Evolutionary conservation across 2,329 filamentous ascomycete species (phyloP), one percentile per base, ranked within the genome.

Genomic region (Microdochium paspali): DNA sequence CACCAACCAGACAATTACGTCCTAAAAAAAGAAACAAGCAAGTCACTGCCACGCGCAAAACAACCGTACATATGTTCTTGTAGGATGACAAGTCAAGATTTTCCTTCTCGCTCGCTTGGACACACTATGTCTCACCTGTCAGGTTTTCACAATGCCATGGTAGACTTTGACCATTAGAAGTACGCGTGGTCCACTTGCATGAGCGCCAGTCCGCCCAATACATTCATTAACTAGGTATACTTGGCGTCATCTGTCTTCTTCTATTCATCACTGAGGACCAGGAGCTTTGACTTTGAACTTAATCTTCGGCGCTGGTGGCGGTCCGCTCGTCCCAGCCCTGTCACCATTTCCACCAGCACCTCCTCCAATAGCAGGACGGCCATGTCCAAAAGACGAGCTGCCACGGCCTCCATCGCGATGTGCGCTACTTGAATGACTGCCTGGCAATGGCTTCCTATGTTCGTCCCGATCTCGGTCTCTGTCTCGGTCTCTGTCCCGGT

Each of bases 301-400:
- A 48, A 64, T 58, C 50, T 62, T 64, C 15, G 61, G 42, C 47
- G 59, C 61, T 2, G 53, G 45, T 0, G 50, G 46, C 1, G 51
- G 47, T 21, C 46, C 40, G 24, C 7, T 32, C 23, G n/a, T n/a
- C n/a, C n/a, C n/a, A n/a, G n/a, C n/a, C n/a, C 2, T 47, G 43
- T 13, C 23, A 13, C 24, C 48, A 46, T n/a, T 50, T 50, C 7
- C 54, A 49, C 12, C 49, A 48, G 45, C 46, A 56, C 25, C 40
- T 47, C 45, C 44, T 43, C 9, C 44, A 25, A 13, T 32, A n/a
- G 10, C 20, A 20, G 9, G 48, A 50, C 47, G 54, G 24, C 31
- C 52, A 44, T 45, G 50, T 2, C 46, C 51, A 6, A 50, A 51
- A 4, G 57, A 56, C 12, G 60, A 12, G 60, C 55, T 28, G 58